Conservation (phyloP, 805 yeast species). For the Clavispora phyllophila region DNA sequence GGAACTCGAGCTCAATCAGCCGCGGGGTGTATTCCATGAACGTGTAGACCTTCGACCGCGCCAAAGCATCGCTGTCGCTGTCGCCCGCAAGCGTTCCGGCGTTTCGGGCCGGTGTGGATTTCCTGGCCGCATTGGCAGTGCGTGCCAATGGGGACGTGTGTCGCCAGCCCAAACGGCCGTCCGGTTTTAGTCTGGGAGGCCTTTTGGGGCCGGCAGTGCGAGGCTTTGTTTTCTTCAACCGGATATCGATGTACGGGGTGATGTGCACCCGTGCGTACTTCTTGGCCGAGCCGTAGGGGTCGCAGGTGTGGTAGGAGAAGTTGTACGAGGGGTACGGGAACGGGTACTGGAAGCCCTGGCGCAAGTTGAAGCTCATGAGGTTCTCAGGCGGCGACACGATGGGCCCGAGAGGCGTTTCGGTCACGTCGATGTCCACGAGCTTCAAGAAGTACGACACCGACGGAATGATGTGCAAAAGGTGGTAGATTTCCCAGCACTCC, state of each 20-base stretch:
- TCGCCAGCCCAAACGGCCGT: neutral
- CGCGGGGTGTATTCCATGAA: constrained; percentile 6
- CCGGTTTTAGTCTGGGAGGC: constrained; percentile 1
- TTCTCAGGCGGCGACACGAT: constrained; percentile 37
- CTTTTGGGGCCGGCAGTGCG: constrained; percentile 3
- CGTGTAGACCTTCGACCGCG: neutral
- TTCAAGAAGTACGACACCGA: constrained; percentile 29
- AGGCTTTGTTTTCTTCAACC: constrained; percentile 18
- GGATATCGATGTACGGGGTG: constrained; percentile 33
- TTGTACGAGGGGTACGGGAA: constrained; percentile 44
- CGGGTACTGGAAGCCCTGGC: constrained; percentile 39
- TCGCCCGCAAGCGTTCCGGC: neutral
- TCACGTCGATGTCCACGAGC: constrained; percentile 31
- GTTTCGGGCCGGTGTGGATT: neutral
- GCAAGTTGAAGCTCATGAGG: constrained; percentile 29
- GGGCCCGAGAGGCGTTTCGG: constrained; percentile 33
- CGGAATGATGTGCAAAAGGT: constrained; percentile 29
- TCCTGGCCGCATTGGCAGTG: neutral
- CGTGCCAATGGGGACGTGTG: neutral
- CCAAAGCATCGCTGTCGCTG: neutral
- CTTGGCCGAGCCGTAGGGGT: constrained; percentile 20
- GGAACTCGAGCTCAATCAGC: constrained; percentile 4
- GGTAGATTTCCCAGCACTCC: constrained; percentile 43
- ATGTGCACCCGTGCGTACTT: constrained; percentile 26
- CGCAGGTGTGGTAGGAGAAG: constrained; percentile 36